Conservation (phyloP, 2,329 filamentous ascomycete genomes). For the Phialophora verrucosa region DNA sequence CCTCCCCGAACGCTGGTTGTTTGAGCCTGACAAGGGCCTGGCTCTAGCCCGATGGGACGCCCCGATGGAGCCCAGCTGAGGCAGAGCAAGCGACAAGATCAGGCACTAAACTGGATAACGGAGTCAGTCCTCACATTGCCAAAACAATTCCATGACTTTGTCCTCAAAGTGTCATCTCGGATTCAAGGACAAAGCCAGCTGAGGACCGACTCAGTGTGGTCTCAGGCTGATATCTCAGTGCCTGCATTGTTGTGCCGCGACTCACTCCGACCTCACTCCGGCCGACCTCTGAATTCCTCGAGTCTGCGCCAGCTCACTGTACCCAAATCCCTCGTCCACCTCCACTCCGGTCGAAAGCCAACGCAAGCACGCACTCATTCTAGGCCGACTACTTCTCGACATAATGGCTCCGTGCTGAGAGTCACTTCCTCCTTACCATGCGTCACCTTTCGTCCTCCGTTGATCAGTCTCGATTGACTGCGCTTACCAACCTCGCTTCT, state of each 20-base stretch:
- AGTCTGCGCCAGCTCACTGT: slow-evolving; percentile 21
- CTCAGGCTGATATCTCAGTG: slow-evolving; percentile 2
- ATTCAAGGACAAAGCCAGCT: slow-evolving; percentile 7
- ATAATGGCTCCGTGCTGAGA: slow-evolving; percentile 33
- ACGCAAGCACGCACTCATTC: background rate
- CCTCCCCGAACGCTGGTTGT: background rate
- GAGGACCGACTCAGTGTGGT: background rate
- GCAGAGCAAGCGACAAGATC: slow-evolving; percentile 13
- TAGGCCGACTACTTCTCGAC: slow-evolving; percentile 1
- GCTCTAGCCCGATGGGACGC: background rate
- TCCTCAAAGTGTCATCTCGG: slow-evolving; percentile 3
- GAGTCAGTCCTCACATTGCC: slow-evolving; percentile 8
- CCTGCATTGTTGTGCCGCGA: slow-evolving; percentile 9
- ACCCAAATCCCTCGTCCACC: slow-evolving; percentile 8
- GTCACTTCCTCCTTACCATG: slow-evolving; percentile 28
- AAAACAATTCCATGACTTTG: slow-evolving; percentile 16
- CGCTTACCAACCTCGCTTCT: slow-evolving; percentile 32
- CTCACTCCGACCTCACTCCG: slow-evolving; percentile 8
- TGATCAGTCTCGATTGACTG: slow-evolving; percentile 32
- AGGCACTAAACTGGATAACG: slow-evolving; percentile 20
- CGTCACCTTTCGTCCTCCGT: slow-evolving; percentile 22
- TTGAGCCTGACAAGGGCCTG: slow-evolving; percentile 1
- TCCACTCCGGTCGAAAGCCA: slow-evolving; percentile 11
- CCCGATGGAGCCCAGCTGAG: slow-evolving; percentile 5
- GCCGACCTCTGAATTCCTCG: slow-evolving; percentile 16